Evolutionary conservation across 257 asterid species (phyloP).

Genomic region (Solanum clarkiae): DNA sequence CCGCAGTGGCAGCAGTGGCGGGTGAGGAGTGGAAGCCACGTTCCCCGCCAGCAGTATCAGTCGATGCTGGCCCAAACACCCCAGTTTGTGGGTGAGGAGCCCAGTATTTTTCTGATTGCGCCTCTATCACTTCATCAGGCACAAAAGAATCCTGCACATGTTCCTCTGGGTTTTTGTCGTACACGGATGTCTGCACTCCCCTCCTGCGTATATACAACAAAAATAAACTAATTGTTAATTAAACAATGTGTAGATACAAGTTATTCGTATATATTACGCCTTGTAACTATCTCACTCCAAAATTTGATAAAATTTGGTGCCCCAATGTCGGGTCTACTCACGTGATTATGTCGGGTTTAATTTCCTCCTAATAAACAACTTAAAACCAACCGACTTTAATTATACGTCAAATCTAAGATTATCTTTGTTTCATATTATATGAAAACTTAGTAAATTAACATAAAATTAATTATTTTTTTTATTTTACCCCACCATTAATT

Average conservation of each 20-base stretch:
- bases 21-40: not conserved
- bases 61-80: conserved; percentile 57
- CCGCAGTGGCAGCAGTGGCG: conserved; percentile 3
- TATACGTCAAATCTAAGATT: not conserved
- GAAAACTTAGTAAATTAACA: too few species aligned
- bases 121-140: conserved; percentile 45
- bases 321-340: not conserved
- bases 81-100: conserved; percentile 80
- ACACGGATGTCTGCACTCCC: conserved; percentile 57
- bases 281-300: not conserved
- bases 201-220: conserved; percentile 24
- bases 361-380: not conserved
- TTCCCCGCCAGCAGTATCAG: conserved; percentile 20
- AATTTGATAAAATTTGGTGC: not conserved
- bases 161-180: conserved; percentile 82
- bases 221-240: not conserved
- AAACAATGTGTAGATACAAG: not conserved
- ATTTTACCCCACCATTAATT: too few species aligned
- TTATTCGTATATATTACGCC: not conserved
- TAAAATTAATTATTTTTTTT: too few species aligned
- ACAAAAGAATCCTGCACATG: conserved; percentile 22
- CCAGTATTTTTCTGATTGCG: conserved; percentile 54
- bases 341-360: not conserved
- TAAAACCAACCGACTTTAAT: not conserved
- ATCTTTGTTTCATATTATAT: too few species aligned